Evolutionary conservation across 2,329 filamentous ascomycete genomes (phyloP).

Genomic region (Bipolaris bicolor): DNA sequence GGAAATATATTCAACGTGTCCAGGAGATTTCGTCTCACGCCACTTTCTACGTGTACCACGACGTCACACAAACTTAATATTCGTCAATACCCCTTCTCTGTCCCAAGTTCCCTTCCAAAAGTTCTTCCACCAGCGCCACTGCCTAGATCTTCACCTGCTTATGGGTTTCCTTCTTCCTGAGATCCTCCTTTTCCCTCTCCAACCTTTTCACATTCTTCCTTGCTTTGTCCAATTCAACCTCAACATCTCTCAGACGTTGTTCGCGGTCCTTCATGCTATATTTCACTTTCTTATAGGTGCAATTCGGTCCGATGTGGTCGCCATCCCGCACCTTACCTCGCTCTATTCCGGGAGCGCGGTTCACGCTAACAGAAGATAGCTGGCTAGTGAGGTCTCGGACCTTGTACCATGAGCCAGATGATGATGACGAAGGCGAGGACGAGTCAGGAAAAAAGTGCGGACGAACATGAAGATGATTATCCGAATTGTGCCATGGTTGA

Average conservation of each 20-base stretch:
- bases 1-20: neutral
- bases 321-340: neutral
- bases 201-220: slow-evolving; percentile 4
- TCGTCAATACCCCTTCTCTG: neutral
- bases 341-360: neutral
- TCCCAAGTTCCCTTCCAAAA: neutral
- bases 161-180: slow-evolving; percentile 3
- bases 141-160: slow-evolving; percentile 2
- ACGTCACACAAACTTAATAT: neutral
- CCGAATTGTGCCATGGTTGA: neutral
- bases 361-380: neutral
- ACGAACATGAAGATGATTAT: neutral
- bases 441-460: neutral
- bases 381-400: neutral
- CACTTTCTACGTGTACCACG: neutral
- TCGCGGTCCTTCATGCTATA: slow-evolving; percentile 1
- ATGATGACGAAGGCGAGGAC: neutral
- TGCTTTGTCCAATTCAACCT: slow-evolving; percentile 6
- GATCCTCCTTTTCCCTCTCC: slow-evolving; percentile 6
- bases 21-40: neutral
- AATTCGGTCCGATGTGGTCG: neutral
- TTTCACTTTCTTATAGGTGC: neutral
- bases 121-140: slow-evolving; percentile 2
- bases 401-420: neutral
- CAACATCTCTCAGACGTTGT: neutral